Evolutionary conservation across 1,284 basidiomycete species (phyloP).

Genomic region (Moesziomyces parantarcticus): DNA sequence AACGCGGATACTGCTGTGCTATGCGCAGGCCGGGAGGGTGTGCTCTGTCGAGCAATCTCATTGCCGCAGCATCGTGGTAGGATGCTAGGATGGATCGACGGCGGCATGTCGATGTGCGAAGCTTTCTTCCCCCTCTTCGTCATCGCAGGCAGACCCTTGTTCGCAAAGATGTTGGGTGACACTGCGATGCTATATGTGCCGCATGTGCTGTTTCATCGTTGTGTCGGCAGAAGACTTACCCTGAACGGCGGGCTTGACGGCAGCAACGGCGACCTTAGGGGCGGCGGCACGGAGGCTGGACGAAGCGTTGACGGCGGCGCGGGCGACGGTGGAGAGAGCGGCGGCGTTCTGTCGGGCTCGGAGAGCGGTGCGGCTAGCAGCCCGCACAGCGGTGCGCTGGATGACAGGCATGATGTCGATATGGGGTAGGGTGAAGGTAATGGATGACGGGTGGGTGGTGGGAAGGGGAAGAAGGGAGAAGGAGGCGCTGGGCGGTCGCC

Average conservation of each 20-base stretch:
- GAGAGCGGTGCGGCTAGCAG: constrained; percentile 56
- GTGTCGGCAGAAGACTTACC: constrained; percentile 19
- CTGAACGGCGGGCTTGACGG: constrained; percentile 45
- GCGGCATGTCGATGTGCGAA: no score
- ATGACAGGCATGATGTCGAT: constrained; percentile 54
- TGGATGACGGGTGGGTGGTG: constrained; percentile 29
- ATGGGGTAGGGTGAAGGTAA: constrained; percentile 21
- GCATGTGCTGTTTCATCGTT: background rate
- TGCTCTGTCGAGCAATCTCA: no score
- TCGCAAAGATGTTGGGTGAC: background rate
- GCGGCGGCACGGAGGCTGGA: constrained; percentile 43
- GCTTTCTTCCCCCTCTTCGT: no score
- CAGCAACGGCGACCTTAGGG: constrained; percentile 45
- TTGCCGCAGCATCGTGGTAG: no score
- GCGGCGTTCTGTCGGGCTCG: constrained; percentile 58
- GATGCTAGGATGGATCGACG: no score
- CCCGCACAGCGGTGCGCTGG: constrained; percentile 59
- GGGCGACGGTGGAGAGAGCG: constrained; percentile 55
- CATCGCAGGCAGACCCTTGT: no score
- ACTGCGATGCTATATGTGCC: background rate
- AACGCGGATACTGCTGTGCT: no score
- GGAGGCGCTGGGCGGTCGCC: background rate
- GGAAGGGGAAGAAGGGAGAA: constrained; percentile 20
- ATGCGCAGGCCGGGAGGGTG: no score
- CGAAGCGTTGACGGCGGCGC: constrained; percentile 41